Evolutionary conservation across 1,284 basidiomycete genomes (phyloP).

Genomic region (Malassezia furfur): DNA sequence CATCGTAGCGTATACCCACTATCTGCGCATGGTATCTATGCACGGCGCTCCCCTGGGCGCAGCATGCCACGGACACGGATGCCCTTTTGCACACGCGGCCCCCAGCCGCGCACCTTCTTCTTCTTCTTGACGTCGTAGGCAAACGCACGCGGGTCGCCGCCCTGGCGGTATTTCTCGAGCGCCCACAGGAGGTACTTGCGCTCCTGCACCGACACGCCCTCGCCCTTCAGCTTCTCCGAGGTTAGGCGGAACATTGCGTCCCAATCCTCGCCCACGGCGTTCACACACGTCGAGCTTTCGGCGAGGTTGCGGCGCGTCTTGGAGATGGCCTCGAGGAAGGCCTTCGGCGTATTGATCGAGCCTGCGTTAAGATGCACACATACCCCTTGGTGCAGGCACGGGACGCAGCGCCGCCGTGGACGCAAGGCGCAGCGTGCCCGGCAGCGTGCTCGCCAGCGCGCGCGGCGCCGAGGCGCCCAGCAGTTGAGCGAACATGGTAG

Average conservation of each 20-base stretch:
- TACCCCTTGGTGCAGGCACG: conserved; percentile 9
- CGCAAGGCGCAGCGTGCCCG: neutral
- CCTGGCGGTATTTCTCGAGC: conserved; percentile 65
- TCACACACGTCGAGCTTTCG: conserved; percentile 27
- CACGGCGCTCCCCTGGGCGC: conserved; percentile 36
- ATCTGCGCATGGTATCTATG: conserved; percentile 1
- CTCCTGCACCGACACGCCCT: conserved; percentile 60
- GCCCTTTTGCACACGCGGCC: conserved; percentile 64
- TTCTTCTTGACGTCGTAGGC: conserved; percentile 59
- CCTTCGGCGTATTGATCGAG: conserved; percentile 9
- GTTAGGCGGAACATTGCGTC: conserved; percentile 60
- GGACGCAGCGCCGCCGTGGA: conserved; percentile 2
- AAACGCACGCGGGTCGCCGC: conserved; percentile 56
- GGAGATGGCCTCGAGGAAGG: conserved; percentile 66
- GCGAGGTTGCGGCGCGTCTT: conserved; percentile 59
- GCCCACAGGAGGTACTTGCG: conserved; percentile 65
- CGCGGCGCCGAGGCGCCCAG: neutral
- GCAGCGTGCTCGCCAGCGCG: neutral
- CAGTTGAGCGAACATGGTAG: neutral
- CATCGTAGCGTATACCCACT: conserved; percentile 1
- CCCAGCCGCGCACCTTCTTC: conserved; percentile 62
- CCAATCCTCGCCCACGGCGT: conserved; percentile 54
- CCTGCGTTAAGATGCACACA: neutral
- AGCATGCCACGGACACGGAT: conserved; percentile 34
- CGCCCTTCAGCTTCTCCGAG: conserved; percentile 57